These are phyloP conservation scores for Phytophthora nicotianae DNA, from an alignment of 352 stramenopile genomes.

Conservation along the genomic window DNA sequence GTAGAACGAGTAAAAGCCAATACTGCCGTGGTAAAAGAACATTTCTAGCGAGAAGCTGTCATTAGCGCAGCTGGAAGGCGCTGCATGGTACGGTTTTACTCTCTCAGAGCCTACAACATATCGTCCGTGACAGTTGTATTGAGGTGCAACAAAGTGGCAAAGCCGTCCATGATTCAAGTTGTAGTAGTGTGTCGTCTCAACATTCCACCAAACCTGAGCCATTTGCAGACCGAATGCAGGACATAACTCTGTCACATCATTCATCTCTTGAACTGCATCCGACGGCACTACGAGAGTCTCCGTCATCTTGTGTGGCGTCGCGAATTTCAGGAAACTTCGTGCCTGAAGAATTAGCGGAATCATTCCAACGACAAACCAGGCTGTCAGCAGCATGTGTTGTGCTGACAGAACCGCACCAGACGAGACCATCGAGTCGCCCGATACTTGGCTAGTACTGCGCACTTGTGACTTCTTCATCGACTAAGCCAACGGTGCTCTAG, in stretches of 20 bases:
- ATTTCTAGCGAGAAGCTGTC: constrained; percentile 3
- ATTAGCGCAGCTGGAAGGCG: constrained; percentile 4
- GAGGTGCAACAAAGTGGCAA: constrained; percentile 1
- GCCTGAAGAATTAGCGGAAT: not conserved
- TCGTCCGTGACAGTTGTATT: constrained; percentile 20
- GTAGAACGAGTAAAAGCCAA: constrained; percentile 27
- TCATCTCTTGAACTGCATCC: not conserved
- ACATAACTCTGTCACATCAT: constrained; percentile 5
- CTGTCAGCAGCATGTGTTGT: too few relatives aligned
- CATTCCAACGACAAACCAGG: too few relatives aligned
- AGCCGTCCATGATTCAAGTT: not conserved
- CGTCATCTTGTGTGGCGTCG: constrained; percentile 20
- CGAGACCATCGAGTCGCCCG: too few relatives aligned
- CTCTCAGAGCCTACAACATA: constrained; percentile 4
- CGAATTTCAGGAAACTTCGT: constrained; percentile 18
- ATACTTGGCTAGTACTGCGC: too few relatives aligned
- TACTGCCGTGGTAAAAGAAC: constrained; percentile 27
- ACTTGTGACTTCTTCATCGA: too few relatives aligned
- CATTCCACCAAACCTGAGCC: constrained; percentile 14
- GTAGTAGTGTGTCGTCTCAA: constrained; percentile 3
- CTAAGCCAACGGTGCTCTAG: too few relatives aligned
- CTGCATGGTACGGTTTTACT: not conserved
- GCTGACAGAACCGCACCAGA: too few relatives aligned
- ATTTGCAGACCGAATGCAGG: constrained; percentile 8
- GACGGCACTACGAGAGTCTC: constrained; percentile 1